Evolutionary conservation across 371 early-diverging fungal genomes (phyloP).

Genomic region (Mucor irregularis): DNA sequence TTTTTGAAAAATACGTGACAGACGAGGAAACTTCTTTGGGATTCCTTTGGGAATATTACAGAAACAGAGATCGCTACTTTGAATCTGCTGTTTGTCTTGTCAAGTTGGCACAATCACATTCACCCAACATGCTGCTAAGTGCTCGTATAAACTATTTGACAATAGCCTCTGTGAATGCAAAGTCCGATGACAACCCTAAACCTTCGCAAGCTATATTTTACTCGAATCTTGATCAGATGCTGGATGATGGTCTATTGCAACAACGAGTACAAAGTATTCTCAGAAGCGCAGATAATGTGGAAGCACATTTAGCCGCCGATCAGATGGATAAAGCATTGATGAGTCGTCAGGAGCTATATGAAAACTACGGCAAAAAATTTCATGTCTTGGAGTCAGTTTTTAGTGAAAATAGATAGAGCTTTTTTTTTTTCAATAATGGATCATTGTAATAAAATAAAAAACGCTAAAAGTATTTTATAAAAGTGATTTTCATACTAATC

Average conservation of each 20-base stretch:
- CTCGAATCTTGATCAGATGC: neutral
- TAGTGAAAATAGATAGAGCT: no score
- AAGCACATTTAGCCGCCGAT: neutral
- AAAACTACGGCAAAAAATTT: no score
- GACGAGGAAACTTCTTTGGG: conserved; percentile 50
- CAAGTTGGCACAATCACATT: conserved; percentile 53
- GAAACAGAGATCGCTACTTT: conserved; percentile 59
- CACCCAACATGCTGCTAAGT: conserved; percentile 37
- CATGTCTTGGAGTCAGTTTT: no score
- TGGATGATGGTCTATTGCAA: neutral
- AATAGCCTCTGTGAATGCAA: conserved; percentile 71
- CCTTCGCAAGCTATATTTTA: neutral
- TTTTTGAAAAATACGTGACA: conserved; percentile 56
- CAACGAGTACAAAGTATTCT: neutral
- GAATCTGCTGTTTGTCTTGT: conserved; percentile 69
- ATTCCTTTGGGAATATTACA: conserved; percentile 78
- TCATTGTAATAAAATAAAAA: no score
- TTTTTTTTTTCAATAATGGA: no score
- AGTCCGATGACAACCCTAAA: conserved; percentile 32
- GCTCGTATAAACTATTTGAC: conserved; percentile 71
- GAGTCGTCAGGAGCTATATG: no score
- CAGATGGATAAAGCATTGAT: no score
- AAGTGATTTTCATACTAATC: no score
- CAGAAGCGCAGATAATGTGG: neutral
- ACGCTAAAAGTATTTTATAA: no score